Conservation (phyloP, 225 moss, liverwort and hornwort species). For the Climacium dendroides region DNA sequence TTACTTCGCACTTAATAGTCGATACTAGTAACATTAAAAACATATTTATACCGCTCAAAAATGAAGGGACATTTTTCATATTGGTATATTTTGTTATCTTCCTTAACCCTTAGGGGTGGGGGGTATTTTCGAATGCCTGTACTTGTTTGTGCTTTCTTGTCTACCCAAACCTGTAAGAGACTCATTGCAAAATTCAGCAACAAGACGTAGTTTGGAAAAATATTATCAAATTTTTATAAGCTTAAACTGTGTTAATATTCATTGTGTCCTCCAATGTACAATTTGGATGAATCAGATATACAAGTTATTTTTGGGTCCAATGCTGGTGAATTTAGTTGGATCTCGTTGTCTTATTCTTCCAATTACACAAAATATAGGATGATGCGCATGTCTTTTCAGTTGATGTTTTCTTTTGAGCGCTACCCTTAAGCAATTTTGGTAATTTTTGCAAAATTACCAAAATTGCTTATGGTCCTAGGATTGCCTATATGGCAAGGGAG, state of each 20-base stretch:
- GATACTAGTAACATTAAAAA: background rate
- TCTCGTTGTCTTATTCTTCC: too few relatives aligned
- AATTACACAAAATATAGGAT: too few relatives aligned
- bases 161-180: background rate
- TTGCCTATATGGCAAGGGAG: background rate
- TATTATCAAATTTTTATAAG: background rate
- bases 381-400: too few relatives aligned
- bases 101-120: background rate
- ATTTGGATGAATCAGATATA: background rate
- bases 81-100: background rate
- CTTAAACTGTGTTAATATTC: background rate
- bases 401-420: background rate
- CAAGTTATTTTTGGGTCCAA: background rate
- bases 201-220: background rate
- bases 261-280: background rate
- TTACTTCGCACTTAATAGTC: background rate
- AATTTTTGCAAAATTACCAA: too few relatives aligned
- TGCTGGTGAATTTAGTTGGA: background rate
- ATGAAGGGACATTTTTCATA: background rate
- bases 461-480: background rate
- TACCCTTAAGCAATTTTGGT: background rate
- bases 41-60: background rate
- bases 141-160: background rate
- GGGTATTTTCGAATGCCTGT: background rate
- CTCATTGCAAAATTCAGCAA: background rate